Evolutionary conservation across 371 early-diverging fungal species (phyloP).

Genomic region (Mortierella sp.): DNA sequence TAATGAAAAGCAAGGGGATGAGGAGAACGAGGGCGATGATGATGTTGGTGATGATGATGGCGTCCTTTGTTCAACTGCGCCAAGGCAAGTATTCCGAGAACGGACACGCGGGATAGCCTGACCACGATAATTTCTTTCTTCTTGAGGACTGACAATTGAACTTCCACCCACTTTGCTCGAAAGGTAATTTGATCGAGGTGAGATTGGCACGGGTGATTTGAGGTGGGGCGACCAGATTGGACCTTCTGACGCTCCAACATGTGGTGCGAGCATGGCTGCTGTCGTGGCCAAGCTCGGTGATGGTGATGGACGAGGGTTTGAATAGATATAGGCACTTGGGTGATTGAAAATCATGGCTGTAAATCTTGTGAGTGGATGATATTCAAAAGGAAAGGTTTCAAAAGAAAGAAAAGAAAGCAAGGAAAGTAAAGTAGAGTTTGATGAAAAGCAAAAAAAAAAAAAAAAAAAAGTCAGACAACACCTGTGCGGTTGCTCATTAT

Average conservation of each 20-base stretch:
- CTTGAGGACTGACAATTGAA: neutral
- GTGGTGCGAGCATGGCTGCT: neutral
- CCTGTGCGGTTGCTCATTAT: too few species aligned
- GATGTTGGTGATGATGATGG: too few species aligned
- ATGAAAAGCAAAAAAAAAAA: too few species aligned
- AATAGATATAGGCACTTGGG: slow-evolving; percentile 23
- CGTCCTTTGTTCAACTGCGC: neutral
- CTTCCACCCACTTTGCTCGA: neutral
- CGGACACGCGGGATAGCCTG: slow-evolving; percentile 4
- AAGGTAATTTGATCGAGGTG: neutral
- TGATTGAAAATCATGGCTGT: slow-evolving; percentile 40
- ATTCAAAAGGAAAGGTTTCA: too few species aligned
- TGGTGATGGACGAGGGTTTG: slow-evolving; percentile 8
- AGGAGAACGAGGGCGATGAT: neutral
- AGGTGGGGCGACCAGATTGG: slow-evolving; percentile 33
- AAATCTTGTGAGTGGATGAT: neutral
- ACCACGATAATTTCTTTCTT: neutral
- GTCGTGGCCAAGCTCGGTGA: too few species aligned
- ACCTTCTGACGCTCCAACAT: slow-evolving; percentile 40
- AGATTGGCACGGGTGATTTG: neutral
- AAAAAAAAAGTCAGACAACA: too few species aligned
- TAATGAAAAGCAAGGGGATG: slow-evolving; percentile 7
- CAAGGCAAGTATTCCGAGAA: neutral
- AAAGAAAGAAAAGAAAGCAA: neutral
- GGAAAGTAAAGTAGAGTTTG: too few species aligned